phyloP scores from a whole-genome alignment of 176 grass and related monocot species.

The Bromus sterilis region DNA sequence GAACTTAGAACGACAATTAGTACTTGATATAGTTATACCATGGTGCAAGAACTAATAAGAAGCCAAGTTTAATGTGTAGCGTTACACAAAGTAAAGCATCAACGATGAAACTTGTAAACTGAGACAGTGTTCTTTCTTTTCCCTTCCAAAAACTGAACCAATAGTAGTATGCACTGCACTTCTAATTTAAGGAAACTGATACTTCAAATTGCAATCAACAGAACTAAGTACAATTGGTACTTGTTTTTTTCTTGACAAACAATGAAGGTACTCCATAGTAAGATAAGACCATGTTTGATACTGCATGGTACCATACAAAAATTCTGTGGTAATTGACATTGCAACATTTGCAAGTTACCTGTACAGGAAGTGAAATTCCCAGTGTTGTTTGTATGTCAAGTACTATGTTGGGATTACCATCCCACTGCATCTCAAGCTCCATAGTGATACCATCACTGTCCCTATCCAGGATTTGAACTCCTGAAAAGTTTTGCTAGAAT shows the following conservation, averaged over 20 bases:
- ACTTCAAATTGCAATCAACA: neutral
- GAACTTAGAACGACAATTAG: neutral
- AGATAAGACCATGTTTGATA: neutral
- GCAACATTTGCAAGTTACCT: conserved; percentile 46
- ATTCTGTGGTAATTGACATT: neutral
- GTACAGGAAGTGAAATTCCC: conserved; percentile 90
- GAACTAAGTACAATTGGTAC: neutral
- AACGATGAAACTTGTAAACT: neutral
- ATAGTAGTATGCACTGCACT: neutral
- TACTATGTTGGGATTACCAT: conserved; percentile 93
- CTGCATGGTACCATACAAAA: neutral
- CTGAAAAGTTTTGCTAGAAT: conserved; percentile 36
- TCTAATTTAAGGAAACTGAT: neutral
- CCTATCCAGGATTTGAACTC: conserved; percentile 61
- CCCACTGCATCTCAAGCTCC: conserved; percentile 91
- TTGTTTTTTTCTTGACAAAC: neutral
- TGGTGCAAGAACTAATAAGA: neutral
- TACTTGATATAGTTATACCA: neutral
- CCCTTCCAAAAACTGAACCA: neutral
- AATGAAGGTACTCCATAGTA: neutral
- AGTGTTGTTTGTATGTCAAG: conserved; percentile 85
- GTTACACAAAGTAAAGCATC: neutral
- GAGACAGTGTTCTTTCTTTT: neutral
- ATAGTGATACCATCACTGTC: conserved; percentile 74
- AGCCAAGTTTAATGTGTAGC: neutral